Percentiles rank a stretch among this genome's conserved stretches.
Conservation (phyloP, 441 rosid genomes). For the Gossypium gossypioides region DNA sequence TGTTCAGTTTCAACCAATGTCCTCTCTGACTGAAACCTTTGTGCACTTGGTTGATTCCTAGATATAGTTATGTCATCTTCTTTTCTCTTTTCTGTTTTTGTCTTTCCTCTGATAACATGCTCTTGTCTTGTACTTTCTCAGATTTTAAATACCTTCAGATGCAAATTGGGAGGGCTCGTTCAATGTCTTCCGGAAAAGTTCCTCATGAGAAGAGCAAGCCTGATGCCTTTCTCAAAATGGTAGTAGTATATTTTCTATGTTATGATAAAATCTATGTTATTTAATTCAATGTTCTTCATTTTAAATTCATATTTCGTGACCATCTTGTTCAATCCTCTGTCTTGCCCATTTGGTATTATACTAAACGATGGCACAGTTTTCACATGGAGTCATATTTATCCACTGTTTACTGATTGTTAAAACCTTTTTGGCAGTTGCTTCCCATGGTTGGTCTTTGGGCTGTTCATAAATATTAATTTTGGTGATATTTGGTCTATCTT, state of each 20-base stretch:
- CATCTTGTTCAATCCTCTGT: not conserved
- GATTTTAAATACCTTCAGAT: slow-evolving; percentile 29
- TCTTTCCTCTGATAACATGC: not conserved
- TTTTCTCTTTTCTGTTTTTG: slow-evolving; percentile 4
- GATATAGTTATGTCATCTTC: not conserved
- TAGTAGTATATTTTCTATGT: slow-evolving; percentile 20
- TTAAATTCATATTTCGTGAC: not conserved
- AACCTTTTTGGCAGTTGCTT: not conserved
- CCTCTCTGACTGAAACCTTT: not conserved
- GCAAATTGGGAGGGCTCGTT: slow-evolving; percentile 52
- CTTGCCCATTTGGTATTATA: not conserved
- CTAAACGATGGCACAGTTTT: not conserved
- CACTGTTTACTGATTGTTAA: not conserved
- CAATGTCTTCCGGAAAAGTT: slow-evolving; percentile 57
- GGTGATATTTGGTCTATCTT: not conserved
- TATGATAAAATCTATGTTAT: not conserved
- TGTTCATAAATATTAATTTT: not conserved
- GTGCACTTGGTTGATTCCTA: not conserved
- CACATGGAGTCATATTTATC: not conserved
- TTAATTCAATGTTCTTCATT: slow-evolving; percentile 4
- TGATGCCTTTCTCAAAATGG: slow-evolving; percentile 82
- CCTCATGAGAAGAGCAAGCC: slow-evolving; percentile 46
- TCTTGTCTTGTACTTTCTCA: slow-evolving; percentile 25
- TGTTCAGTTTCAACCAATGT: not conserved
- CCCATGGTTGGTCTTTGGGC: not conserved